Conservation (phyloP, 2,329 filamentous ascomycete species). For the Pseudocercospora crystallina region DNA sequence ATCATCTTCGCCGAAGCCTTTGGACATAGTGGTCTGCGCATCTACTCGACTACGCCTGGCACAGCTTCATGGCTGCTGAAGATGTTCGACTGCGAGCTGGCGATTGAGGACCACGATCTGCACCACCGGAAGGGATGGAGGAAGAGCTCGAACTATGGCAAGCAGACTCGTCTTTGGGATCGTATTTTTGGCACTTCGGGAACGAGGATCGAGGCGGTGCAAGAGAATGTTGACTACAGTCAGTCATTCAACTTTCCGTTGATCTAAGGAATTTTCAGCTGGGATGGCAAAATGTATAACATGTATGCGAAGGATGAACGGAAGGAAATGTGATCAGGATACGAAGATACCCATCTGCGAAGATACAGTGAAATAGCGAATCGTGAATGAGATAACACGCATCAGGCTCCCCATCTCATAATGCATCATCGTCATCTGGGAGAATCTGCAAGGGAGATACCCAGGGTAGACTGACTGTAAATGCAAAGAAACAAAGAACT, state of each 20-base stretch:
- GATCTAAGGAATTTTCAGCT: conserved; percentile 1
- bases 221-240: conserved; percentile 21
- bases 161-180: conserved; percentile 39
- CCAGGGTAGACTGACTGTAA: too few relatives aligned
- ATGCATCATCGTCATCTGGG: too few relatives aligned
- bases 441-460: too few relatives aligned
- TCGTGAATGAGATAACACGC: too few relatives aligned
- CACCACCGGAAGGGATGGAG: conserved; percentile 43
- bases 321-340: too few relatives aligned
- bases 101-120: conserved; percentile 46
- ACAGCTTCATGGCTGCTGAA: conserved; percentile 39
- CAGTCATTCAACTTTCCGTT: conserved; percentile 16
- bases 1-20: conserved; percentile 43
- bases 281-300: neutral
- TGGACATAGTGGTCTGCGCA: conserved; percentile 43
- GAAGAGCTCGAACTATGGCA: conserved; percentile 42
- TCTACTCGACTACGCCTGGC: conserved; percentile 38
- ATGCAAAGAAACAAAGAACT: too few relatives aligned
- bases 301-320: too few relatives aligned
- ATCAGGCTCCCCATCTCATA: too few relatives aligned
- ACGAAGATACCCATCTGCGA: too few relatives aligned
- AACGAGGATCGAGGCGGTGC: conserved; percentile 37
- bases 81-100: conserved; percentile 37
- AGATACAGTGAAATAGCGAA: too few relatives aligned
- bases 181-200: conserved; percentile 33